Percentiles rank a stretch among this genome's conserved stretches.
Conservation (phyloP, 495 filamentous ascomycete genomes). For the Lasiosphaeria ovina region DNA sequence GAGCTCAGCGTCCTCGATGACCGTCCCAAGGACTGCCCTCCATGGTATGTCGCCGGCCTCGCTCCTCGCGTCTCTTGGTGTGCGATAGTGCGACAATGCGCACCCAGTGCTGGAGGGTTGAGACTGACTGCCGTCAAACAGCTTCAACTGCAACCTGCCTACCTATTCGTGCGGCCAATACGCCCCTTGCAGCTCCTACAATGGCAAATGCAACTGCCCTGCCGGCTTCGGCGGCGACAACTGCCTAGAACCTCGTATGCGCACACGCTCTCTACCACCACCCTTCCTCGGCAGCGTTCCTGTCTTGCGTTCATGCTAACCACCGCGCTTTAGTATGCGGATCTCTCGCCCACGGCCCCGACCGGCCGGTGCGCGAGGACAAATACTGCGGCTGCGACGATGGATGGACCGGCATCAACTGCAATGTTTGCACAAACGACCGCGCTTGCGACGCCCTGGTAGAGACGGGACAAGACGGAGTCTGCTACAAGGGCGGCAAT, state of each 20-base stretch:
- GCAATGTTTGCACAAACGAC: slow-evolving; percentile 88
- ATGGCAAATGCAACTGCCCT: slow-evolving; percentile 88
- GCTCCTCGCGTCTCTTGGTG: slow-evolving; percentile 2
- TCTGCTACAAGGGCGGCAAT: slow-evolving; percentile 88
- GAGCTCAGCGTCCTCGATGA: slow-evolving; percentile 51
- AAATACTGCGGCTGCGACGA: slow-evolving; percentile 81
- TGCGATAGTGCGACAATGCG: too few species aligned
- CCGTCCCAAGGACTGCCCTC: slow-evolving; percentile 60
- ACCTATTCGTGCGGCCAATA: slow-evolving; percentile 88
- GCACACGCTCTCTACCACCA: neutral
- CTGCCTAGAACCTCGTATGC: slow-evolving; percentile 72
- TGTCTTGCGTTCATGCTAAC: slow-evolving; percentile 12
- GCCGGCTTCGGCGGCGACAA: slow-evolving; percentile 91
- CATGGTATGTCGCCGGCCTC: slow-evolving; percentile 49
- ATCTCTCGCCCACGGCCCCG: slow-evolving; percentile 73
- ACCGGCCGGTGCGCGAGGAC: slow-evolving; percentile 67
- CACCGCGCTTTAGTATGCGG: slow-evolving; percentile 62
- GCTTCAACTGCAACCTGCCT: slow-evolving; percentile 97
- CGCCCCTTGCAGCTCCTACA: slow-evolving; percentile 77
- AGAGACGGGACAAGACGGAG: slow-evolving; percentile 71
- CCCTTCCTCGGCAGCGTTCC: neutral
- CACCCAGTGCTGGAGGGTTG: neutral
- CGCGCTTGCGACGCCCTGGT: slow-evolving; percentile 82
- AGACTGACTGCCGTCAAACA: slow-evolving; percentile 29
- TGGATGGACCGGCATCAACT: slow-evolving; percentile 98